phyloP scores from a whole-genome alignment of 768 basidiomycete genomes.

The Termitomyces sp. region DNA sequence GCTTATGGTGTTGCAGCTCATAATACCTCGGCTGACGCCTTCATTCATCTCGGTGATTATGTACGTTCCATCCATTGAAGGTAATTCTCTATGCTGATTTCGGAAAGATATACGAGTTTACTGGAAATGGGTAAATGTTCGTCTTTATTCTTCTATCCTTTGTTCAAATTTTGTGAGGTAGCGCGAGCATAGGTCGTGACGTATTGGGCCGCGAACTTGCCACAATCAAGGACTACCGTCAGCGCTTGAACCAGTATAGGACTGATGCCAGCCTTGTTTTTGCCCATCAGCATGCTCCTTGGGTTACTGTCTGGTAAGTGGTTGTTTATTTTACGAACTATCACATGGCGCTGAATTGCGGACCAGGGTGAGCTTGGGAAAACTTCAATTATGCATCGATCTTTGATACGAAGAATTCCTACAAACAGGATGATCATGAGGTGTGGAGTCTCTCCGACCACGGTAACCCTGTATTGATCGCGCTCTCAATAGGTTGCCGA shows the following conservation, averaged over 20 bases:
- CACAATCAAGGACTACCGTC: neutral
- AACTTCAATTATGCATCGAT: no score
- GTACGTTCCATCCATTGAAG: neutral
- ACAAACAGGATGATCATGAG: neutral
- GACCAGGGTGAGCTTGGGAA: no score
- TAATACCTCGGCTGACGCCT: constrained; percentile 38
- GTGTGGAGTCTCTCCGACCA: neutral
- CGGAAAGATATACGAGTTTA: neutral
- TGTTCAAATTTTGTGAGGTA: neutral
- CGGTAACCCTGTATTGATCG: no score
- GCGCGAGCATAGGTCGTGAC: neutral
- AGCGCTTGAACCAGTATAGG: neutral
- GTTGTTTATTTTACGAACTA: no score
- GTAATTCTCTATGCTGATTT: neutral
- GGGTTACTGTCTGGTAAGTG: neutral
- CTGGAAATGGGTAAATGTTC: neutral
- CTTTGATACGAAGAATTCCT: no score
- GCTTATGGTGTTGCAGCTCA: constrained; percentile 45
- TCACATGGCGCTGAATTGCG: no score
- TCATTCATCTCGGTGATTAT: constrained; percentile 57
- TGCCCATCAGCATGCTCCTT: neutral
- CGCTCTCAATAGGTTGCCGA: neutral
- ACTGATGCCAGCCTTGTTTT: neutral
- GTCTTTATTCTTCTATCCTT: neutral
- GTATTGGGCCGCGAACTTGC: neutral